phyloP scores from a whole-genome alignment of 768 basidiomycete species.

The Neoboletus subvelutipes region DNA sequence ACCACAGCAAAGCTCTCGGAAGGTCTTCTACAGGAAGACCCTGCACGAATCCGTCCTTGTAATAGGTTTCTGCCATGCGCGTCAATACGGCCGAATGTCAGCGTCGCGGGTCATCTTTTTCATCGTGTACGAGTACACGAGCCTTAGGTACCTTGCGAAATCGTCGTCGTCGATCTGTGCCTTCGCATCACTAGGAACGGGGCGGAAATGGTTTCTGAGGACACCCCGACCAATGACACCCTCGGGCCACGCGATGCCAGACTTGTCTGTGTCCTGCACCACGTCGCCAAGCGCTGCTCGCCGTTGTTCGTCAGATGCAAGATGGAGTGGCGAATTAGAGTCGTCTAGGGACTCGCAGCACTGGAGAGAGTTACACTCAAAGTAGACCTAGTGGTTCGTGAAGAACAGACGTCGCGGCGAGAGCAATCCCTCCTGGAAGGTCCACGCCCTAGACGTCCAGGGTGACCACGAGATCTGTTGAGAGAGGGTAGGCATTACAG shows the following conservation, averaged over 20 bases:
- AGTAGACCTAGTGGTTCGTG: constrained; percentile 12
- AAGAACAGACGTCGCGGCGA: constrained; percentile 20
- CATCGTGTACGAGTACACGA: constrained; percentile 6
- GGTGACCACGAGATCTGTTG: constrained; percentile 6
- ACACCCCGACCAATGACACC: constrained; percentile 3
- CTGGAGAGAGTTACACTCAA: constrained; percentile 13
- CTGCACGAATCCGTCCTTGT: constrained; percentile 14
- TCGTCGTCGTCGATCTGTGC: background rate
- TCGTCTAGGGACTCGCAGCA: constrained; percentile 17
- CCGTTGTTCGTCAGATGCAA: constrained; percentile 4
- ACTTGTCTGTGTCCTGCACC: background rate
- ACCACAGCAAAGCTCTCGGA: constrained; percentile 13
- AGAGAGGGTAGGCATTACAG: constrained; percentile 11
- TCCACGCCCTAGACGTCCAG: constrained; percentile 19
- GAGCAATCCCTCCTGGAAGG: constrained; percentile 19
- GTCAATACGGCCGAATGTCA: constrained; percentile 12
- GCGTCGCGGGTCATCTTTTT: constrained; percentile 6
- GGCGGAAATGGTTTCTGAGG: constrained; percentile 9
- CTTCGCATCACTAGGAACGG: background rate
- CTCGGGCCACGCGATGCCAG: background rate
- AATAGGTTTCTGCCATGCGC: background rate
- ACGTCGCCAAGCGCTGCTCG: background rate
- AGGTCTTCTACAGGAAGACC: constrained; percentile 13
- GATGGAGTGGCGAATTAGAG: constrained; percentile 13
- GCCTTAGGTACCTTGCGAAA: constrained; percentile 1